Percentiles rank a stretch among this genome's conserved stretches.
phyloP scores from a whole-genome alignment of 2,329 filamentous ascomycete genomes.

The Trichoderma brevicompactum region DNA sequence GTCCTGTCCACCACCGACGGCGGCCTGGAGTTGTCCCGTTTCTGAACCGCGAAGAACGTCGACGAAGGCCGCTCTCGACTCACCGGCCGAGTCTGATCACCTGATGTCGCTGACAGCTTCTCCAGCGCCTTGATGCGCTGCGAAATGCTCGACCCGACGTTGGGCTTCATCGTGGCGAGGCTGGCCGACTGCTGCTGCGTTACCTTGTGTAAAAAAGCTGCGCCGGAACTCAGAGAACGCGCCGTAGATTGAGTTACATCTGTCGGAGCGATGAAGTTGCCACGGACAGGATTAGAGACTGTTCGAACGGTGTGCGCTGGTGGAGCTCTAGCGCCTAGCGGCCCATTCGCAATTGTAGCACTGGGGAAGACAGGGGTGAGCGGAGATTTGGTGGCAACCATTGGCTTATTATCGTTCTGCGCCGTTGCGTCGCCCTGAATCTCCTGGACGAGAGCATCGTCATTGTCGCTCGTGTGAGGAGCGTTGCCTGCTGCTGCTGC shows the following conservation, averaged over 20 bases:
- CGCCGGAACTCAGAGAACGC: slow-evolving; percentile 61
- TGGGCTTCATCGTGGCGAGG: slow-evolving; percentile 65
- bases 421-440: slow-evolving; percentile 75
- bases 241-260: slow-evolving; percentile 53
- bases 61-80: slow-evolving; percentile 52
- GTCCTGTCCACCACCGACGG: slow-evolving; percentile 53
- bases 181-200: slow-evolving; percentile 57
- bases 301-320: slow-evolving; percentile 48
- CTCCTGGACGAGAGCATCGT: slow-evolving; percentile 88
- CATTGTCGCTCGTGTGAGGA: slow-evolving; percentile 42
- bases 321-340: slow-evolving; percentile 20
- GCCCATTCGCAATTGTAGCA: slow-evolving; percentile 32
- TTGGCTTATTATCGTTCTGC: slow-evolving; percentile 76
- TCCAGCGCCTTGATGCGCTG: slow-evolving; percentile 93
- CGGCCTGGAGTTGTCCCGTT: slow-evolving; percentile 51
- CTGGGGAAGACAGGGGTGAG: slow-evolving; percentile 65
- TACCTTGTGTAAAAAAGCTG: slow-evolving; percentile 59
- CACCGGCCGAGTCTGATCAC: slow-evolving; percentile 34
- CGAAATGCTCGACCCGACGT: slow-evolving; percentile 87
- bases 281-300: slow-evolving; percentile 53
- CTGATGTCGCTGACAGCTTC: slow-evolving; percentile 62
- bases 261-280: slow-evolving; percentile 50
- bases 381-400: slow-evolving; percentile 83
- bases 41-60: slow-evolving; percentile 64
- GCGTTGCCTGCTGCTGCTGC: no score